Conservation (phyloP, 495 filamentous ascomycete species). For the Viridothelium virens region DNA sequence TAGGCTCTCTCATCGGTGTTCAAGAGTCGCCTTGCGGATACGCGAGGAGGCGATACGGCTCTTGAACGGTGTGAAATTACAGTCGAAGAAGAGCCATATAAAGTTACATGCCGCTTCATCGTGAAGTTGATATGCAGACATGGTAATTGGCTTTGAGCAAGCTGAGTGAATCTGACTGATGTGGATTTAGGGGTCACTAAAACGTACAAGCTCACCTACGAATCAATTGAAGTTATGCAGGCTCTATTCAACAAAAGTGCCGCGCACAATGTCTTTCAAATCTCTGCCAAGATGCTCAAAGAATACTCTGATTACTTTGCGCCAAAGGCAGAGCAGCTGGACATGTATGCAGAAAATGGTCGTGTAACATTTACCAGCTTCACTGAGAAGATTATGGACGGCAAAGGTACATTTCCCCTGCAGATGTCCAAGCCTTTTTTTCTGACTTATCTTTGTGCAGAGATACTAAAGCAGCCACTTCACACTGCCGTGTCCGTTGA, state of each 20-base stretch:
- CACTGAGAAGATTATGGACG: conserved; percentile 79
- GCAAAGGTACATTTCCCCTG: conserved; percentile 53
- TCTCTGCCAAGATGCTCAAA: conserved; percentile 63
- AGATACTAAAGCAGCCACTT: conserved; percentile 85
- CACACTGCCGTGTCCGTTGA: conserved; percentile 87
- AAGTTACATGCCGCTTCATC: conserved; percentile 68
- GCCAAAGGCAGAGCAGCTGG: conserved; percentile 80
- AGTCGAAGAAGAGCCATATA: conserved; percentile 63
- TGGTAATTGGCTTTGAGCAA: conserved; percentile 42
- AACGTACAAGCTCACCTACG: conserved; percentile 86
- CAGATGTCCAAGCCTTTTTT: conserved; percentile 28
- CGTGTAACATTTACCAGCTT: conserved; percentile 83
- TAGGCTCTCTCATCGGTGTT: conserved; percentile 71
- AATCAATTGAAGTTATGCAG: conserved; percentile 70
- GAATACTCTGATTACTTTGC: conserved; percentile 91
- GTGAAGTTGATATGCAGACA: conserved; percentile 80
- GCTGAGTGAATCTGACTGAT: neutral
- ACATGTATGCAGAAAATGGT: conserved; percentile 68
- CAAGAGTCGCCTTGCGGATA: conserved; percentile 52
- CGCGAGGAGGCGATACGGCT: conserved; percentile 62
- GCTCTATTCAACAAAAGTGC: conserved; percentile 71
- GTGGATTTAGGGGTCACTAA: conserved; percentile 66
- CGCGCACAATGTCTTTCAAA: conserved; percentile 69
- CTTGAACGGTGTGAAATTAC: conserved; percentile 83
- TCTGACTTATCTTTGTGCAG: conserved; percentile 29